These are phyloP conservation scores for Halteria grandinella DNA, from an alignment of 73 alveolate genomes.

Conservation along the genomic window DNA sequence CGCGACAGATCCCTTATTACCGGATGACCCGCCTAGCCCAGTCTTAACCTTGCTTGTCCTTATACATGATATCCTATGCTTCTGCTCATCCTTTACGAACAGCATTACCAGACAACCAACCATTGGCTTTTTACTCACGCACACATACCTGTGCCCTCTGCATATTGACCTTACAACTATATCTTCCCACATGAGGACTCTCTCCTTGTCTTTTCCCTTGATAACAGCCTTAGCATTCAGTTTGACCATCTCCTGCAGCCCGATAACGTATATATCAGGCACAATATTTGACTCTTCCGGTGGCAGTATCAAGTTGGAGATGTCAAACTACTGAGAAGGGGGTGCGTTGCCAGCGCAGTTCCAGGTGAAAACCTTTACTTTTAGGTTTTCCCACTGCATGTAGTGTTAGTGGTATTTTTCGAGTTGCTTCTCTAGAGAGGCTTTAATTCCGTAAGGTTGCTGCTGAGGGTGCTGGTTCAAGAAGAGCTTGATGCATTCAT, in stretches of 20 bases:
- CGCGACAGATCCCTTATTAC: conserved; percentile 75
- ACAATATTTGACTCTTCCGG: conserved; percentile 10
- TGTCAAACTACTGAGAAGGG: conserved; percentile 19
- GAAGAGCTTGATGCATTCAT: conserved; percentile 67
- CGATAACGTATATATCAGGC: conserved; percentile 83
- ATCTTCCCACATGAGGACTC: conserved; percentile 41
- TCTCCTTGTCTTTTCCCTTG: conserved; percentile 42
- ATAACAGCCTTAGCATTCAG: conserved; percentile 72
- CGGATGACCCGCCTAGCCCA: conserved; percentile 71
- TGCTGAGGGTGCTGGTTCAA: conserved; percentile 60
- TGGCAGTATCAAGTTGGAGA: conserved; percentile 25
- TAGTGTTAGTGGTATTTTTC: conserved; percentile 33
- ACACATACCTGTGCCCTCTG: conserved; percentile 29
- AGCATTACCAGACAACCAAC: conserved; percentile 69
- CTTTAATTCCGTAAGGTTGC: conserved; percentile 75
- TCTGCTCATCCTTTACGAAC: conserved; percentile 61
- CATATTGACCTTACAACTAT: conserved; percentile 45
- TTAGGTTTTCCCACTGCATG: conserved; percentile 15
- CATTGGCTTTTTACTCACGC: conserved; percentile 52
- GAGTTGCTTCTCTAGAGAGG: conserved; percentile 46
- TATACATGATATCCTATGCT: conserved; percentile 43
- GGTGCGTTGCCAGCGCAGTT: conserved; percentile 68
- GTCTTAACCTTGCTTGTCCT: conserved; percentile 63
- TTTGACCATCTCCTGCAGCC: conserved; percentile 87
- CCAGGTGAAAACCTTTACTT: conserved; percentile 51